Evolutionary conservation across 2,329 filamentous ascomycete genomes (phyloP).

Genomic region (Apiospora marii): DNA sequence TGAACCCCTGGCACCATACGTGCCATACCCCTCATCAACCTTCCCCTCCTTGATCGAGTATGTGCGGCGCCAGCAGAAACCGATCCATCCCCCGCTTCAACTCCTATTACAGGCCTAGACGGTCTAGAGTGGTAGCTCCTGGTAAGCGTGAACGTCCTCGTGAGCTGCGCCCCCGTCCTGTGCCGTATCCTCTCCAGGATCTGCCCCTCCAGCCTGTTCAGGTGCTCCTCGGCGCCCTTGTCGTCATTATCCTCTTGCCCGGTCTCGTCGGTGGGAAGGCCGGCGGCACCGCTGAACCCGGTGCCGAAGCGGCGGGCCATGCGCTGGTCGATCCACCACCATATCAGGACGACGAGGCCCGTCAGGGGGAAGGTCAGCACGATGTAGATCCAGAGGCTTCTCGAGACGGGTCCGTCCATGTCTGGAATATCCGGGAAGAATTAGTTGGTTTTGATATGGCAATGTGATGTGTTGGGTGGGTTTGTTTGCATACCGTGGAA

Average conservation of each 20-base stretch:
- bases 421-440: neutral
- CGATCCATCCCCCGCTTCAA: neutral
- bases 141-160: neutral
- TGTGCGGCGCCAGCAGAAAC: neutral
- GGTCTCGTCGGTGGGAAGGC: neutral
- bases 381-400: conserved; percentile 26
- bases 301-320: neutral
- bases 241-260: neutral
- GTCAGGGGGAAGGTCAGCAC: conserved; percentile 21
- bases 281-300: neutral
- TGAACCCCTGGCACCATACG: neutral
- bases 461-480: too few species aligned
- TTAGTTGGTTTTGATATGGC: too few species aligned
- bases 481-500: neutral
- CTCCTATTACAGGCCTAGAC: neutral
- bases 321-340: conserved; percentile 22
- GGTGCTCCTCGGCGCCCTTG: neutral
- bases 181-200: conserved; percentile 12
- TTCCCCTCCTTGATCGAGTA: neutral
- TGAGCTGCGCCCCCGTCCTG: conserved; percentile 1
- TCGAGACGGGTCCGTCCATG: conserved; percentile 8
- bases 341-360: conserved; percentile 5
- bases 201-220: conserved; percentile 23
- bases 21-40: neutral
- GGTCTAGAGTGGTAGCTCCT: neutral